Conservation (phyloP, 805 yeast species). For the Kuraishia cidri region DNA sequence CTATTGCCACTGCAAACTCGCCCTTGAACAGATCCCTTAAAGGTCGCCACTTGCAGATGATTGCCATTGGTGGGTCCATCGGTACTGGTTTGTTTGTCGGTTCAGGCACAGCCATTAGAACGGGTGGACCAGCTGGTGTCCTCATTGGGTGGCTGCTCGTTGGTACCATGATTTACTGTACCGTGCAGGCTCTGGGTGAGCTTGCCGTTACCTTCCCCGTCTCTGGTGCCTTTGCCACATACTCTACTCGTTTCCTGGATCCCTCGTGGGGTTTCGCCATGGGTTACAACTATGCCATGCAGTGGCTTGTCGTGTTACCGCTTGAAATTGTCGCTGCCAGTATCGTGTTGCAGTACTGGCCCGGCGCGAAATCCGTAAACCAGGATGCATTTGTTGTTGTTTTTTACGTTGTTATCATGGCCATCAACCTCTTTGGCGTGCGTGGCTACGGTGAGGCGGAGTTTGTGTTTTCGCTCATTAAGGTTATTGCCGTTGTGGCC, state of each 20-base stretch:
- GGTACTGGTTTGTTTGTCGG: constrained; percentile 82
- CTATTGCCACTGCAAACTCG: constrained; percentile 29
- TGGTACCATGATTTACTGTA: constrained; percentile 52
- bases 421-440: constrained; percentile 53
- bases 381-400: constrained; percentile 50
- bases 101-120: constrained; percentile 49
- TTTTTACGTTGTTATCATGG: constrained; percentile 39
- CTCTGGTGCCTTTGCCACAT: constrained; percentile 55
- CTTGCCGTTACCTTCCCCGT: constrained; percentile 55
- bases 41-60: constrained; percentile 64
- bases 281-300: constrained; percentile 49
- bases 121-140: constrained; percentile 71
- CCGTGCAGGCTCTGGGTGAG: constrained; percentile 62
- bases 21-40: constrained; percentile 35
- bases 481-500: constrained; percentile 50
- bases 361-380: constrained; percentile 21
- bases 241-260: constrained; percentile 50
- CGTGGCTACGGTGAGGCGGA: constrained; percentile 67
- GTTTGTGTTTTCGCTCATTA: constrained; percentile 42
- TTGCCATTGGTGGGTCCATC: constrained; percentile 76
- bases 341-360: constrained; percentile 42
- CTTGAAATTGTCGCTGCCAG: constrained; percentile 48
- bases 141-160: constrained; percentile 51
- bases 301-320: constrained; percentile 47
- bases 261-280: constrained; percentile 54